phyloP scores from a whole-genome alignment of 2,329 filamentous ascomycete species.

The Apiospora sp. region DNA sequence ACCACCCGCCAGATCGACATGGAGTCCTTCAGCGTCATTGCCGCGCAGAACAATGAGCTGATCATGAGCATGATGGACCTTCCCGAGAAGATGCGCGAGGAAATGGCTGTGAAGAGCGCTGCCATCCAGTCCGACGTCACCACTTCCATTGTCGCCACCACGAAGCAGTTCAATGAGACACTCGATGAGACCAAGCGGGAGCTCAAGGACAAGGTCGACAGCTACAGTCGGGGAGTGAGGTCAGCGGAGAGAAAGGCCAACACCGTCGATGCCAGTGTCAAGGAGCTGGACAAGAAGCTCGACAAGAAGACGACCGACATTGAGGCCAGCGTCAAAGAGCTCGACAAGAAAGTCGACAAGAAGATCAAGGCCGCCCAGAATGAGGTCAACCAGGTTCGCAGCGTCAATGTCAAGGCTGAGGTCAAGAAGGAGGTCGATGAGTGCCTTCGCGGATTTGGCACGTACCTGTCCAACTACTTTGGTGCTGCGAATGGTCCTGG shows the following conservation, averaged over 20 bases:
- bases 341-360: slow-evolving; percentile 11
- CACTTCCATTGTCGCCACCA: background rate
- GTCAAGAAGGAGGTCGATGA: background rate
- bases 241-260: background rate
- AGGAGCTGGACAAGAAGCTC: background rate
- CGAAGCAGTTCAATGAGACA: background rate
- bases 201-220: background rate
- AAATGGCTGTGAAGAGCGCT: background rate
- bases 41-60: background rate
- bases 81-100: background rate
- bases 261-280: background rate
- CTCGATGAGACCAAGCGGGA: background rate
- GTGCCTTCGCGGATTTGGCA: background rate
- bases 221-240: background rate
- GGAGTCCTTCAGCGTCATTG: background rate
- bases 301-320: background rate
- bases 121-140: background rate
- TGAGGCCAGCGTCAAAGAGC: background rate
- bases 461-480: background rate
- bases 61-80: background rate
- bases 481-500: no score
- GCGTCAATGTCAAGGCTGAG: background rate
- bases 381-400: background rate
- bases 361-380: background rate
- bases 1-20: background rate